Conservation (phyloP, 2,329 filamentous ascomycete species). For the Trichoderma breve region DNA sequence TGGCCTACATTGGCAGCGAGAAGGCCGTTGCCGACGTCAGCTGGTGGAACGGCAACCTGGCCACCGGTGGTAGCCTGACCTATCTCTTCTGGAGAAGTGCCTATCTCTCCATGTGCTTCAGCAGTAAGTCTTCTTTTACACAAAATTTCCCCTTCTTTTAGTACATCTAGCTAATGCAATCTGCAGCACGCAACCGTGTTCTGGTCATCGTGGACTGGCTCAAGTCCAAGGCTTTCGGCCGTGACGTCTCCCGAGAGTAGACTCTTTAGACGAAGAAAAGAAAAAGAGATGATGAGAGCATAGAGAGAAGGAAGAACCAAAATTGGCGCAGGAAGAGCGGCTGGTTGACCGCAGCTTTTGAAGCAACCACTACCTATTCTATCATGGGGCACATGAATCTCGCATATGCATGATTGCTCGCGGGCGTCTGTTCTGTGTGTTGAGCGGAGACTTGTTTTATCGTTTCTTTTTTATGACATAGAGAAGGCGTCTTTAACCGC, state of each 20-base stretch:
- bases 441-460: conserved; percentile 13
- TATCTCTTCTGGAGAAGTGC: conserved; percentile 98
- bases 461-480: conserved; percentile 18
- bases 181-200: conserved; percentile 82
- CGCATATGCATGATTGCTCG: conserved; percentile 13
- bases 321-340: conserved; percentile 5
- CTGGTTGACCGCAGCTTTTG: conserved; percentile 3
- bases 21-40: conserved; percentile 96
- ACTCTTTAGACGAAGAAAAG: not conserved
- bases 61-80: conserved; percentile 87
- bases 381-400: conserved; percentile 4
- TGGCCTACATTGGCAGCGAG: conserved; percentile 98
- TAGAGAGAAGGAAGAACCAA: conserved; percentile 24
- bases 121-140: conserved; percentile 66
- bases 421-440: conserved; percentile 17
- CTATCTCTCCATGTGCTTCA: conserved; percentile 99
- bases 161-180: conserved; percentile 20
- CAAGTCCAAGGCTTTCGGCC: conserved; percentile 95
- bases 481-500: conserved; percentile 14
- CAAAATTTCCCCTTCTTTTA: not conserved
- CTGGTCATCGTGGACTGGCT: conserved; percentile 92
- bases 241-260: conserved; percentile 85
- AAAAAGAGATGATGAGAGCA: not conserved
- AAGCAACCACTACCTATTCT: not conserved
- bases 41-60: conserved; percentile 96